Percentiles rank a stretch among this genome's conserved stretches.
phyloP scores from a whole-genome alignment of 2,329 filamentous ascomycete species.

The Phyllosticta capitalensis region DNA sequence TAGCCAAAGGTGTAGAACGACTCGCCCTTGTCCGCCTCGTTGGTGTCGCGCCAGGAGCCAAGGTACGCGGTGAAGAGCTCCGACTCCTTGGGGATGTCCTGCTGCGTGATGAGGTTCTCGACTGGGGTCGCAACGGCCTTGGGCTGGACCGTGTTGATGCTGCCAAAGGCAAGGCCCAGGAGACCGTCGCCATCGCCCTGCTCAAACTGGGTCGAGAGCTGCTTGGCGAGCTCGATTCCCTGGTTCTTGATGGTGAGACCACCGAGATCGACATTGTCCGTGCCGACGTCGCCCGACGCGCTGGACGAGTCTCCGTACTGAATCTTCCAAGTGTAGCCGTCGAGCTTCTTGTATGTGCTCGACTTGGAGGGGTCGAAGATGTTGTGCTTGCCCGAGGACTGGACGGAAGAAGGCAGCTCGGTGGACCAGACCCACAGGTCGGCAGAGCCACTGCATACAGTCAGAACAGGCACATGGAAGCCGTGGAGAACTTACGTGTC shows the following conservation, averaged over 20 bases:
- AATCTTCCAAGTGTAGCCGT: slow-evolving; percentile 52
- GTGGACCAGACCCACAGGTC: slow-evolving; percentile 55
- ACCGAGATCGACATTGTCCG: slow-evolving; percentile 53
- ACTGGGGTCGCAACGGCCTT: slow-evolving; percentile 51
- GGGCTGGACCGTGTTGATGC: slow-evolving; percentile 53
- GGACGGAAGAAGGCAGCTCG: slow-evolving; percentile 31
- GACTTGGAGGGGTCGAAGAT: slow-evolving; percentile 55
- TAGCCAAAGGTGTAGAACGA: slow-evolving; percentile 66
- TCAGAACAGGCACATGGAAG: not conserved
- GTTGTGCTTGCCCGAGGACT: slow-evolving; percentile 34
- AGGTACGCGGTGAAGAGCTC: slow-evolving; percentile 58
- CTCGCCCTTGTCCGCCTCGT: slow-evolving; percentile 35
- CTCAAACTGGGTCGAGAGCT: slow-evolving; percentile 49
- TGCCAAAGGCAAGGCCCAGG: slow-evolving; percentile 55
- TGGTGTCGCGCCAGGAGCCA: slow-evolving; percentile 44
- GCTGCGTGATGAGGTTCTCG: slow-evolving; percentile 56
- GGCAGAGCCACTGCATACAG: slow-evolving; percentile 22
- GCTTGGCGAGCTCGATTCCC: slow-evolving; percentile 54
- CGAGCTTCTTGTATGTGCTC: slow-evolving; percentile 44
- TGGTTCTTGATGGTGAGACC: slow-evolving; percentile 53
- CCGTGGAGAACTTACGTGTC: slow-evolving; percentile 40
- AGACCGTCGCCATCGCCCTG: slow-evolving; percentile 52
- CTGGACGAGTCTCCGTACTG: slow-evolving; percentile 59
- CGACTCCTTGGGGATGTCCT: slow-evolving; percentile 42
- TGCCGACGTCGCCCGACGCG: slow-evolving; percentile 56